Base-by-base conservation (phyloP, 352 stramenopile species). In the Phytophthora tubulina region DNA sequence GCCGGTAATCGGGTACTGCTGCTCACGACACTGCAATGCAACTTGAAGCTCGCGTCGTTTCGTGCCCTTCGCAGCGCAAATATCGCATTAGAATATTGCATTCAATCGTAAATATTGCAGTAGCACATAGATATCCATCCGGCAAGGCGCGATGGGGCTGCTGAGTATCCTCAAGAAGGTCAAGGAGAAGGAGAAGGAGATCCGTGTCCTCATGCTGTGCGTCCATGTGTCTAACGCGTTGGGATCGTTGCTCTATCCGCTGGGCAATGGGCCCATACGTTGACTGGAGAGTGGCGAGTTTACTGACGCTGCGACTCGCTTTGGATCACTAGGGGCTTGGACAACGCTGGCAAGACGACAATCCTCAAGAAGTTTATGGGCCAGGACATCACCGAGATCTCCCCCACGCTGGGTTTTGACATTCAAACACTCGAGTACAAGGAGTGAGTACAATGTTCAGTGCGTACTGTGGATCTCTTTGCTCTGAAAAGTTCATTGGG, bases 301-400 rank as follows among this genome's bases (percentile, higher is more conserved):
- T 71, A 49, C 44, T 74, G 48, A 31, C 32, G 33, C 8, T 53
- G 35, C n/a, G 15, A 32, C 41, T 69, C 9, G 13, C 46, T 63
- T 59, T 51, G 15, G 11, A 15, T 42, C 35, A 35, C 5, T 57
- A 97, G 91, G 31, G 98, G 98, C 11, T 84, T 99, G n/a, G 98
- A 99, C 80, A 99, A 99, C 88, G 97, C 97, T 17, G 98, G 98
- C 42, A 99, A 99, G 85, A 99, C 98, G 21, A 99, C 97, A 11
- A 99, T 99, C 67, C 72, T 99, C 33, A 98, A 97, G 64, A 97
- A 98, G 77, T 99, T 99, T 62, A 99, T 98, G 82, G 97, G 96
- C 30, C 91, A 99, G 53, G 90, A 98, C 48, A 99, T 99, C 53
- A 93, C 97, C 27, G 92, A 96, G 46, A 99, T 99, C 74, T 97